phyloP scores from a whole-genome alignment of 164 flowering plant species.

The Nymphaea colorata region DNA sequence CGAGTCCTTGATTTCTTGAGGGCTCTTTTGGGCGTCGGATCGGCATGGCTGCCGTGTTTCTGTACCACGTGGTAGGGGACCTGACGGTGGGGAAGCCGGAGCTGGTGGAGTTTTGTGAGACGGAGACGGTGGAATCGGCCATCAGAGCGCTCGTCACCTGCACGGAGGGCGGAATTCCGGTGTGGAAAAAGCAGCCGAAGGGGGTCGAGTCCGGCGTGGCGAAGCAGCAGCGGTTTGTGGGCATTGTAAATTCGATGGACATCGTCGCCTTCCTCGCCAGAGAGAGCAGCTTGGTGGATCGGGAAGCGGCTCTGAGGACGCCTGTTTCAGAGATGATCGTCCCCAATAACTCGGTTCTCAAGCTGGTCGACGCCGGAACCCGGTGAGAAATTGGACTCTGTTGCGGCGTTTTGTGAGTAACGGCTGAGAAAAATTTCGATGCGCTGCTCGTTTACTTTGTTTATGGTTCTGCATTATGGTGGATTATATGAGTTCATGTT shows the following conservation, averaged over 20 bases:
- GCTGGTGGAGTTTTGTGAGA: slow-evolving; percentile 65
- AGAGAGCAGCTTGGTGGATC: slow-evolving; percentile 54
- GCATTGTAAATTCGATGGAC: slow-evolving; percentile 76
- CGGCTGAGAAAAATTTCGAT: too few species aligned
- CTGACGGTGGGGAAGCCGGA: slow-evolving; percentile 96
- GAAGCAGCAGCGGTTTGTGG: slow-evolving; percentile 83
- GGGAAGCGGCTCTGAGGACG: slow-evolving; percentile 68
- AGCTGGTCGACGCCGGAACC: slow-evolving; percentile 83
- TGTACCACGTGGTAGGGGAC: slow-evolving; percentile 91
- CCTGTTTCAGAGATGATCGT: slow-evolving; percentile 74
- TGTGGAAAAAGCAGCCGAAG: slow-evolving; percentile 57
- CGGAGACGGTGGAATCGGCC: slow-evolving; percentile 78
- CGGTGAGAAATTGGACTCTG: slow-evolving; percentile 32
- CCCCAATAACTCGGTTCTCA: slow-evolving; percentile 54
- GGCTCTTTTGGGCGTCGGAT: background rate
- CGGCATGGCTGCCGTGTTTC: slow-evolving; percentile 77
- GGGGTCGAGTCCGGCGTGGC: slow-evolving; percentile 47
- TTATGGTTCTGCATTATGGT: too few species aligned
- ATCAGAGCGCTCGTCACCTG: slow-evolving; percentile 71
- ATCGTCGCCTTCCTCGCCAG: slow-evolving; percentile 69
- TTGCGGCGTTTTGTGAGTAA: too few species aligned
- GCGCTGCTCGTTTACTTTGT: background rate
- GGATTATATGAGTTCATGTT: background rate
- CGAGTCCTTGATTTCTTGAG: background rate
- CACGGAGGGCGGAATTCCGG: slow-evolving; percentile 76